A percentile compares a stretch with the other conserved stretches of the same genome.
Evolutionary conservation across 2,329 filamentous ascomycete species (phyloP).

Genomic region (Neofusicoccum laricinum): DNA sequence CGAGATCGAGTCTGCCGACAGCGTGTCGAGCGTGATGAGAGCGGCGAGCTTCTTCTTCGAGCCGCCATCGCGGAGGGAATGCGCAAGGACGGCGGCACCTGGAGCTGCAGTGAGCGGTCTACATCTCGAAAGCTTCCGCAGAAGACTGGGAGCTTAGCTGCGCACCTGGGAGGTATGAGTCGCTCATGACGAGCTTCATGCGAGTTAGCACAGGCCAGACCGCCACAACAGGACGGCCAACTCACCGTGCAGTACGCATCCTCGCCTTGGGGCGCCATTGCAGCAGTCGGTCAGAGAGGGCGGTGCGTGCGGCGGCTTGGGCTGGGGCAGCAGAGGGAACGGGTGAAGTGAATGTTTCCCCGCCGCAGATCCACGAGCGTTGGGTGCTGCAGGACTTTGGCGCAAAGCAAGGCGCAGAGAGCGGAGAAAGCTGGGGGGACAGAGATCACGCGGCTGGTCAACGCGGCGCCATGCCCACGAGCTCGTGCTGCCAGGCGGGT

Average conservation of each 20-base stretch:
- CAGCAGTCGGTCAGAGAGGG: constrained; percentile 10
- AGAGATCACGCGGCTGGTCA: constrained; percentile 15
- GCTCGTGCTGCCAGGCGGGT: not conserved
- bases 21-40: constrained; percentile 75
- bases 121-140: not conserved
- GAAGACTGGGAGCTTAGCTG: constrained; percentile 7
- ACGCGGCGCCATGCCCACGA: constrained; percentile 10
- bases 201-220: constrained; percentile 22
- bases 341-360: constrained; percentile 13
- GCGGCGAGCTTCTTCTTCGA: constrained; percentile 82
- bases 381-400: constrained; percentile 7
- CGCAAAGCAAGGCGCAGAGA: constrained; percentile 6
- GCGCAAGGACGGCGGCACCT: constrained; percentile 91
- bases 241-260: constrained; percentile 64
- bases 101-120: constrained; percentile 12
- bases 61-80: constrained; percentile 88
- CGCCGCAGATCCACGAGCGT: constrained; percentile 10
- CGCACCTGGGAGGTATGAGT: constrained; percentile 86
- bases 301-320: not conserved
- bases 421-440: constrained; percentile 17
- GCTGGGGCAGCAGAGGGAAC: not conserved
- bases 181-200: constrained; percentile 80
- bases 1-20: constrained; percentile 71
- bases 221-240: not conserved
- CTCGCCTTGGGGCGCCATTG: constrained; percentile 42